Evolutionary conservation across 2,329 filamentous ascomycete species (phyloP), one percentile per base, ranked within the genome.

Genomic region (Cladorrhinum sp.): DNA sequence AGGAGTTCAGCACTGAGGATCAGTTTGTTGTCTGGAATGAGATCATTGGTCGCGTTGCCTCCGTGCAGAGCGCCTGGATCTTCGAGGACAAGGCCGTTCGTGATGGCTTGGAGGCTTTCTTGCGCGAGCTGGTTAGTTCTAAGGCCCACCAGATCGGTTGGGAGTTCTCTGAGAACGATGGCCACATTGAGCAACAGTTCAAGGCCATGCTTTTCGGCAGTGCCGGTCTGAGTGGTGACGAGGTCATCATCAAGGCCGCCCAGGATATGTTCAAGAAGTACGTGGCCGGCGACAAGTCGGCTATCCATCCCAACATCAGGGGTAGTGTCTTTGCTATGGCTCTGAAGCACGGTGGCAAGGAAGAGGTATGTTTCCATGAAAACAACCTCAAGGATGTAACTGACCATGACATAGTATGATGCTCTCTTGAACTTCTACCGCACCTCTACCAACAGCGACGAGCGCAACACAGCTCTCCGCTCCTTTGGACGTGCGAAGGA

Each of bases 1-100:
- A 96, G 73, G 88, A 90, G 55, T 95, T 98, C 64, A 90, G 91
- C 74, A 82, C 86, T 1, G 94, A 98, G 77, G 81, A 86, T 0
- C 91, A 96, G 70, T 97, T 92, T 67, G 91, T 97, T 42, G 94
- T 98, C 2, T 98, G 94, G 94, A 92, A 91, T 67, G 93, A 97
- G 75, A 91, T 98, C 62, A 84, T 92, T 55, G 84, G 89, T 51
- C 88, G 92, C 52, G 83, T 97, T 62, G 86, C 84, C 23, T 82
- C 87, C n/a, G 83, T 98, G 36, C 89, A 93, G 67, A 84, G 84
- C 57, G 90, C 94, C 7, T 98, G 93, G 93, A 80, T 94, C 53
- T 96, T 96, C 66, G 92, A 97, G 74, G 89, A 96, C 61, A 75
- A 88, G 63, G 80, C 86, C 42, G 78, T 86, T 55, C 88, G 86